phyloP scores from a whole-genome alignment of 441 rosid genomes.

The Brassica hybrid region DNA sequence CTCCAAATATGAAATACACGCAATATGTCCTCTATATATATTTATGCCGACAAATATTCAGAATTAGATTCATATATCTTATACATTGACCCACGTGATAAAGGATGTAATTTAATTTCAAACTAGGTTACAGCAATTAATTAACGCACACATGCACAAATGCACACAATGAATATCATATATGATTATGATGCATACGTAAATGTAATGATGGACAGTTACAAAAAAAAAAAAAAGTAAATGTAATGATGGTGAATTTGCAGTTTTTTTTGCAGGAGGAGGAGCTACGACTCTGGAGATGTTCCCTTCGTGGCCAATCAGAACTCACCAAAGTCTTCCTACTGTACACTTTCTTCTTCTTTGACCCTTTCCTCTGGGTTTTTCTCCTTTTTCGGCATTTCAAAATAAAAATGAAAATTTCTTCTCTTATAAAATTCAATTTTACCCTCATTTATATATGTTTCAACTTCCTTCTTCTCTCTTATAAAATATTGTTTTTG shows the following conservation, averaged over 20 bases:
- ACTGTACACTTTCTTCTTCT: slow-evolving; percentile 60
- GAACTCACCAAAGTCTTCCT: slow-evolving; percentile 89
- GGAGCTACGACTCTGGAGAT: slow-evolving; percentile 99
- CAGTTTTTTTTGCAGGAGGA: slow-evolving; percentile 85
- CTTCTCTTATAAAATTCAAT: background rate
- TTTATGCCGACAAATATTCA: slow-evolving; percentile 9
- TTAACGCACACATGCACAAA: slow-evolving; percentile 16
- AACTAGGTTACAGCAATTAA: background rate
- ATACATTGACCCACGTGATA: slow-evolving; percentile 37
- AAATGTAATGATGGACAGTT: slow-evolving; percentile 37
- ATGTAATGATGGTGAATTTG: slow-evolving; percentile 47
- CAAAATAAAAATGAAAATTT: background rate
- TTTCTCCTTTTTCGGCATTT: slow-evolving; percentile 37
- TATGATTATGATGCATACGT: background rate
- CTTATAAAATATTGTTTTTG: slow-evolving; percentile 27
- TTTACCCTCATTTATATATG: slow-evolving; percentile 7
- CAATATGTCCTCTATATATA: background rate
- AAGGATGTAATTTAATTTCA: slow-evolving; percentile 18
- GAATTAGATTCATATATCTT: slow-evolving; percentile 4
- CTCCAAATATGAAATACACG: slow-evolving; percentile 18
- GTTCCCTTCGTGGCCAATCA: slow-evolving; percentile 99
- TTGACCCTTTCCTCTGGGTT: slow-evolving; percentile 61
- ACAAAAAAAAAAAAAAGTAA: background rate
- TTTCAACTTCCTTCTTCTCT: slow-evolving; percentile 27
- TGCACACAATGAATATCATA: background rate